Percentiles rank a stretch among this genome's conserved stretches.
Conservation (phyloP, 2,329 filamentous ascomycete species). For the Pestalotiopsis sp. region DNA sequence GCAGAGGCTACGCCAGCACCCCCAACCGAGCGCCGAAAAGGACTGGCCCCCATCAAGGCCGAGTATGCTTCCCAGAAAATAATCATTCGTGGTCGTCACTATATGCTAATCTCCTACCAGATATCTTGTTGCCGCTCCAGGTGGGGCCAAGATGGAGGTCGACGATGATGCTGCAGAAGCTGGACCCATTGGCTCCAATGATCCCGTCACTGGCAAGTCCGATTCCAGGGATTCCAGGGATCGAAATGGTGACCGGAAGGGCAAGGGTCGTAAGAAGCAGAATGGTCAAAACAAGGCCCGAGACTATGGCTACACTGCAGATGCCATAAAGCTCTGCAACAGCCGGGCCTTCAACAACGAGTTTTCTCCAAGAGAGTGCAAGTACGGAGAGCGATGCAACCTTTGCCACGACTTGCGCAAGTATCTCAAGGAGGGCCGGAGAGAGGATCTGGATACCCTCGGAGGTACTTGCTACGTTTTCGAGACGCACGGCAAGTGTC, state of each 20-base stretch:
- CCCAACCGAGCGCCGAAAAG: conserved; percentile 25
- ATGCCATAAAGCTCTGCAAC: conserved; percentile 77
- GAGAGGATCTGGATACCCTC: conserved; percentile 77
- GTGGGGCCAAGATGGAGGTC: conserved; percentile 31
- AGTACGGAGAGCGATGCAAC: conserved; percentile 79
- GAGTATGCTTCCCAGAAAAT: conserved; percentile 31
- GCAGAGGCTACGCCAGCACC: neutral
- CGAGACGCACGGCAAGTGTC: conserved; percentile 74
- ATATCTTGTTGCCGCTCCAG: conserved; percentile 31
- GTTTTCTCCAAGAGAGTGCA: conserved; percentile 79
- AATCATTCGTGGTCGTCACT: neutral
- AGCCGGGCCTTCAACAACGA: conserved; percentile 73
- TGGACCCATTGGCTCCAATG: conserved; percentile 57
- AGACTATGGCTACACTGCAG: conserved; percentile 77
- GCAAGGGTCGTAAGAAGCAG: conserved; percentile 57
- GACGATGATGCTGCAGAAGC: conserved; percentile 63
- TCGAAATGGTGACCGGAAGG: conserved; percentile 48
- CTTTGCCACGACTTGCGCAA: conserved; percentile 82
- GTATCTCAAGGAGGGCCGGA: conserved; percentile 82
- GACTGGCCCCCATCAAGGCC: conserved; percentile 38
- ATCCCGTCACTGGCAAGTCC: conserved; percentile 54
- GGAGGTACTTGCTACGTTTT: conserved; percentile 81
- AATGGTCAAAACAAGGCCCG: conserved; percentile 83
- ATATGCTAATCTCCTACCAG: conserved; percentile 19
- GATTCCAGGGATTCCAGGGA: conserved; percentile 28